These are phyloP conservation scores for Mycena galopus DNA, from an alignment of 768 basidiomycete genomes.

Conservation along the genomic window DNA sequence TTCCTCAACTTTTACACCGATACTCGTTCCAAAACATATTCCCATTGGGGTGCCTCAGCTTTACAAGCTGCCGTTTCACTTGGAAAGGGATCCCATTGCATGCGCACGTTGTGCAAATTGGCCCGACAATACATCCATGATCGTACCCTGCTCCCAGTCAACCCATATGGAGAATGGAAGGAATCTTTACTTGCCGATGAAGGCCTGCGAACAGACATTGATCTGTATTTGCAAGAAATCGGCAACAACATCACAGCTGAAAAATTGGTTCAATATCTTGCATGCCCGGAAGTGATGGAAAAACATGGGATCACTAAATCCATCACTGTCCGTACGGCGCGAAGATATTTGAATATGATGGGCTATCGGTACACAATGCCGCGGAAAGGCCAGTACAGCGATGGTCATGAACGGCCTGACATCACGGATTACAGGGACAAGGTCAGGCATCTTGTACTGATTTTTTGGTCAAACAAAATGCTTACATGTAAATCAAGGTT, in stretches of 20 bases:
- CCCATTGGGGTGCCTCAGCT: not conserved
- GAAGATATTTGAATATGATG: not conserved
- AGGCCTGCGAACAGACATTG: slow-evolving; percentile 30
- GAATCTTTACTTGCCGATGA: slow-evolving; percentile 33
- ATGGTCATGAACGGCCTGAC: slow-evolving; percentile 1
- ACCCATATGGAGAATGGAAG: slow-evolving; percentile 31
- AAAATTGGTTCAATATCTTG: not conserved
- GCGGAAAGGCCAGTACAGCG: not conserved
- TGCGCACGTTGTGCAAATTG: not conserved
- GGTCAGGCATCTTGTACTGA: too few relatives aligned
- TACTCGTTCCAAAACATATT: not conserved
- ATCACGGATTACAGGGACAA: too few relatives aligned
- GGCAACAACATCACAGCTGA: not conserved
- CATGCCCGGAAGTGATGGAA: not conserved
- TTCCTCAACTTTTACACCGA: not conserved
- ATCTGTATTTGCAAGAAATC: slow-evolving; percentile 35
- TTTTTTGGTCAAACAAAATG: too few relatives aligned
- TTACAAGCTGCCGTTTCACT: not conserved
- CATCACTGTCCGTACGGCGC: not conserved
- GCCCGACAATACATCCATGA: slow-evolving; percentile 10
- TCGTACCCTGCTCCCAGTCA: slow-evolving; percentile 10
- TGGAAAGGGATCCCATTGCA: not conserved
- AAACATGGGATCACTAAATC: not conserved
- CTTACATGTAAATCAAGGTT: too few relatives aligned
- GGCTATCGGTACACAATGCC: not conserved